These are phyloP conservation scores for Penicillium soppii DNA, from an alignment of 495 filamentous ascomycete genomes.

Conservation along the genomic window DNA sequence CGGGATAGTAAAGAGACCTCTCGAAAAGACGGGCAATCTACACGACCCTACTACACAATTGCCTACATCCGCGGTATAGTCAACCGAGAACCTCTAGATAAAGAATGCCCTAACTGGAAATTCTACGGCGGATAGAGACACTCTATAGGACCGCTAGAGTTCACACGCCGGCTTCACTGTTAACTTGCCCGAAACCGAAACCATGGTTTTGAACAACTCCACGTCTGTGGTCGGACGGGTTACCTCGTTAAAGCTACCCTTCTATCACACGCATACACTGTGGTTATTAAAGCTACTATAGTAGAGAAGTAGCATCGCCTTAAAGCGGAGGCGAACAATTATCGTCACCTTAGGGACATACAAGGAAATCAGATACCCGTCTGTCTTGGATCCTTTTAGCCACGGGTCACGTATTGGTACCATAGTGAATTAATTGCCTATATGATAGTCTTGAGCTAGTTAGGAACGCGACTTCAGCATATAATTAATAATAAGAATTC, in stretches of 20 bases:
- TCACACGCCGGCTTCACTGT: slow-evolving; percentile 5
- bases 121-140: slow-evolving; percentile 1
- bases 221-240: slow-evolving; percentile 7
- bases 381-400: slow-evolving; percentile 32
- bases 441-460: background rate
- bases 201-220: slow-evolving; percentile 3
- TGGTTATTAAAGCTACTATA: slow-evolving; percentile 7
- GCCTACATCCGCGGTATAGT: slow-evolving; percentile 5
- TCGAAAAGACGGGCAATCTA: too few species aligned
- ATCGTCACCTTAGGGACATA: slow-evolving; percentile 26
- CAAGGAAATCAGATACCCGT: slow-evolving; percentile 39
- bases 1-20: too few species aligned
- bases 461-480: background rate
- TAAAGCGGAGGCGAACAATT: slow-evolving; percentile 27
- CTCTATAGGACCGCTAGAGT: background rate
- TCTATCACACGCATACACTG: slow-evolving; percentile 6
- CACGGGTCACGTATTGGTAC: slow-evolving; percentile 1
- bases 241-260: slow-evolving; percentile 5
- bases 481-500: background rate
- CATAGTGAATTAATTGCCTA: background rate
- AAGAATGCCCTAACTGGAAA: slow-evolving; percentile 7
- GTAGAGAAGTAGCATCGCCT: slow-evolving; percentile 24
- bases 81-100: slow-evolving; percentile 3
- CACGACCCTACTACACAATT: too few species aligned
- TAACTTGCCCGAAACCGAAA: slow-evolving; percentile 1